A percentile compares a stretch with the other conserved stretches of the same genome.
Evolutionary conservation across 2,329 filamentous ascomycete species (phyloP).

Genomic region (Septoria linicola): DNA sequence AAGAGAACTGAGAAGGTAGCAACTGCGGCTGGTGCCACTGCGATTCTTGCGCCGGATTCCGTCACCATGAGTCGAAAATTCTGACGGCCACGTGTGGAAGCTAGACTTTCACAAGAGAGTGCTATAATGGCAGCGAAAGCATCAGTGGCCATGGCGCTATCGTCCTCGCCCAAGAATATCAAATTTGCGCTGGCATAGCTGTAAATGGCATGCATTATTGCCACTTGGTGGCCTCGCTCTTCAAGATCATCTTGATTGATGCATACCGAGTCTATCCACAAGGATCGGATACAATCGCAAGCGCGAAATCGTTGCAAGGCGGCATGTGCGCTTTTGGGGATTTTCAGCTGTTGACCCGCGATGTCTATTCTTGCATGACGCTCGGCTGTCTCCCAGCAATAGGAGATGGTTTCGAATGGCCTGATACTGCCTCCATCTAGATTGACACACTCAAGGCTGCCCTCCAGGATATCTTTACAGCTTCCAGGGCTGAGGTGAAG

Average conservation of each 20-base stretch:
- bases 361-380: neutral
- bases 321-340: neutral
- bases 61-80: neutral
- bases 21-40: neutral
- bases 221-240: slow-evolving; percentile 7
- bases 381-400: slow-evolving; percentile 10
- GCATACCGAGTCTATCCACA: slow-evolving; percentile 16
- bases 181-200: slow-evolving; percentile 2
- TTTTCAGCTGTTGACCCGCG: neutral
- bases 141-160: neutral
- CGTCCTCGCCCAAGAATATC: slow-evolving; percentile 12
- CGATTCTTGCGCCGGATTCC: neutral
- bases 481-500: neutral
- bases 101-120: neutral
- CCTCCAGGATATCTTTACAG: neutral
- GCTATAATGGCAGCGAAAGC: neutral
- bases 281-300: neutral
- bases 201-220: slow-evolving; percentile 8
- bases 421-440: neutral
- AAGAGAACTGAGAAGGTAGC: slow-evolving; percentile 9
- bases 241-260: slow-evolving; percentile 13
- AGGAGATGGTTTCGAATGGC: slow-evolving; percentile 13
- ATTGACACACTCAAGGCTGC: neutral
- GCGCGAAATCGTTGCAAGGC: slow-evolving; percentile 7
- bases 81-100: neutral